Percentiles rank a stretch among this genome's conserved stretches.
Evolutionary conservation across 2,329 filamentous ascomycete species (phyloP).

Genomic region (Cladorrhinum sp.): DNA sequence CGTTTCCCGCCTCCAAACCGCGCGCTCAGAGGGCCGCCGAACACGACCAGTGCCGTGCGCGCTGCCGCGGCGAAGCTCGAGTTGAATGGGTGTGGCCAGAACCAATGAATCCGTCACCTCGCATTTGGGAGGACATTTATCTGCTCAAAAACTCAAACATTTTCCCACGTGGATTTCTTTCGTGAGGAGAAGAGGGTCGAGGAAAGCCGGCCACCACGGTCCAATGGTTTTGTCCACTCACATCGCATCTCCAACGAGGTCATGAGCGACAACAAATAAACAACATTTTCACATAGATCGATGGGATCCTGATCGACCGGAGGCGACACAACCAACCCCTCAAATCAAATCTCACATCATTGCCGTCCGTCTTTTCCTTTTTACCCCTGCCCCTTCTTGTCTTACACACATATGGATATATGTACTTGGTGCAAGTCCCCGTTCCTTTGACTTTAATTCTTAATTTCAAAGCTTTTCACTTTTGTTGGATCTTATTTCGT

Average conservation of each 20-base stretch:
- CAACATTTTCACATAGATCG: conserved; percentile 2
- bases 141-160: conserved; percentile 1
- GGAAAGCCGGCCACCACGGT: conserved; percentile 17
- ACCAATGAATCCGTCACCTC: conserved; percentile 20
- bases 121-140: conserved; percentile 16
- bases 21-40: conserved; percentile 14
- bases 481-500: background rate
- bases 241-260: conserved; percentile 13
- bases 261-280: conserved; percentile 22
- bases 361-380: background rate
- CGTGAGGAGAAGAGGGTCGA: background rate
- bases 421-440: background rate
- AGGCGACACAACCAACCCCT: background rate
- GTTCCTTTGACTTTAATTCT: background rate
- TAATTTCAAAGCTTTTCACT: background rate
- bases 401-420: background rate
- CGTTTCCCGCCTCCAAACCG: conserved; percentile 19
- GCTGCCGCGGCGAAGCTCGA: conserved; percentile 5
- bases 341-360: conserved; percentile 5
- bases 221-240: conserved; percentile 17
- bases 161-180: conserved; percentile 10
- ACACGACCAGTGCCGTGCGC: conserved; percentile 20
- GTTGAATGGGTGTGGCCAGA: background rate
- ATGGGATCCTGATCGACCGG: background rate
- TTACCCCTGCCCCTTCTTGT: background rate